A percentile compares a stretch with the other conserved stretches of the same genome.
Evolutionary conservation across 2,329 filamentous ascomycete species (phyloP).

Genomic region (Beauveria scarabaeidicola): DNA sequence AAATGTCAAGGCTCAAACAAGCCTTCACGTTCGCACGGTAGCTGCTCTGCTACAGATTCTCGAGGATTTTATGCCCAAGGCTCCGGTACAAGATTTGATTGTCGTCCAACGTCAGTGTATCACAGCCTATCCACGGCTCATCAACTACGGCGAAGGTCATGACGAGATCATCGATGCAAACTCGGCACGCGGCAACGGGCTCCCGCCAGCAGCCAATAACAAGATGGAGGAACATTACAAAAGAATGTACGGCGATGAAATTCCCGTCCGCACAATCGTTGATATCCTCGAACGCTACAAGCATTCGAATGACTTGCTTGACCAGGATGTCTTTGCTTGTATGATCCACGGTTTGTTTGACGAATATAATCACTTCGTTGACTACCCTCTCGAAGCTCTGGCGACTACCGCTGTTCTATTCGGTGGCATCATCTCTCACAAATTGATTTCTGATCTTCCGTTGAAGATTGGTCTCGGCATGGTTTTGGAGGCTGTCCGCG

Average conservation of each 20-base stretch:
- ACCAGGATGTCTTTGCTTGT: slow-evolving; percentile 93
- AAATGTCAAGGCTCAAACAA: slow-evolving; percentile 54
- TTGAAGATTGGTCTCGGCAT: slow-evolving; percentile 92
- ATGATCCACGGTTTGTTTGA: slow-evolving; percentile 98
- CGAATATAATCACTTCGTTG: slow-evolving; percentile 90
- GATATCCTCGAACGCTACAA: slow-evolving; percentile 81
- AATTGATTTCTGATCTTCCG: slow-evolving; percentile 80
- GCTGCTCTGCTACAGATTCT: slow-evolving; percentile 71
- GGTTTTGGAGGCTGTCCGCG: slow-evolving; percentile 92
- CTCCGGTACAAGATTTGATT: slow-evolving; percentile 60
- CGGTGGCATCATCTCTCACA: slow-evolving; percentile 90
- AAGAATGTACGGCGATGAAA: slow-evolving; percentile 90
- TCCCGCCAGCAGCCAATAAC: slow-evolving; percentile 70
- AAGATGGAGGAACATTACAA: slow-evolving; percentile 98
- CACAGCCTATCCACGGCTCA: slow-evolving; percentile 83
- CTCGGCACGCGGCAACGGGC: slow-evolving; percentile 68
- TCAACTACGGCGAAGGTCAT: slow-evolving; percentile 91
- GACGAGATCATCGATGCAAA: slow-evolving; percentile 88
- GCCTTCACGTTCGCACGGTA: slow-evolving; percentile 77
- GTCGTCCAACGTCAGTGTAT: slow-evolving; percentile 80
- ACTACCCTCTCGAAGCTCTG: slow-evolving; percentile 91
- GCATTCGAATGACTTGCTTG: slow-evolving; percentile 68
- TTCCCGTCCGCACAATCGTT: slow-evolving; percentile 78
- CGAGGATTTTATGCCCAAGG: slow-evolving; percentile 56
- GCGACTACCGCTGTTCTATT: slow-evolving; percentile 95